phyloP scores from a whole-genome alignment of 441 rosid genomes.

The Omphalea diandra region DNA sequence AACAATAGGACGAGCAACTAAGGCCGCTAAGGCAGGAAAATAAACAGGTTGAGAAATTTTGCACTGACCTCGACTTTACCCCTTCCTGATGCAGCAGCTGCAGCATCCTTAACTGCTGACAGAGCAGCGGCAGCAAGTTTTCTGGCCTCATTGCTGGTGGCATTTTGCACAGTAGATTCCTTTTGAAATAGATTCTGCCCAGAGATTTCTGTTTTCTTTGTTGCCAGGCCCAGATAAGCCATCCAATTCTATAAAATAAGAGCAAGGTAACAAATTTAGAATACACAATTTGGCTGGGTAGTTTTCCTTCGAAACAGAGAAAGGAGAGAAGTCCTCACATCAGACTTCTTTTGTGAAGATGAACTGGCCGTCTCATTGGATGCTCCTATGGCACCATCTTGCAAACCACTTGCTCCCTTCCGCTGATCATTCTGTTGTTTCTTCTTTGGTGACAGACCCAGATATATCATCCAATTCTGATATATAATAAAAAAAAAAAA shows the following conservation, averaged over 20 bases:
- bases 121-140: constrained; percentile 83
- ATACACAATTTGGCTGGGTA: not conserved
- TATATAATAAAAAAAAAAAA: constrained; percentile 15
- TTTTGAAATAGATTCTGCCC: constrained; percentile 14
- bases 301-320: constrained; percentile 1
- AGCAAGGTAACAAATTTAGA: constrained; percentile 7
- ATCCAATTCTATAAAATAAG: constrained; percentile 30
- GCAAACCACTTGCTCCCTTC: not conserved
- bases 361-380: constrained; percentile 14
- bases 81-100: constrained; percentile 53
- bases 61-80: constrained; percentile 77
- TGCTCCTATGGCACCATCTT: not conserved
- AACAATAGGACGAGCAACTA: too few relatives aligned
- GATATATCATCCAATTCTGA: constrained; percentile 56
- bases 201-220: constrained; percentile 17
- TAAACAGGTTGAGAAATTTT: constrained; percentile 2
- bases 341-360: constrained; percentile 24
- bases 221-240: constrained; percentile 32
- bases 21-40: not conserved
- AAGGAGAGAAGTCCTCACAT: constrained; percentile 23
- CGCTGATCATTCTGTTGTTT: constrained; percentile 9
- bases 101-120: constrained; percentile 74
- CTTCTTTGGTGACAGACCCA: constrained; percentile 36
- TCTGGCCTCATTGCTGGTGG: constrained; percentile 34
- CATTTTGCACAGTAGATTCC: constrained; percentile 20